Evolutionary conservation across 371 early-diverging fungal genomes (phyloP).

Genomic region (Haplosporangium sp.): DNA sequence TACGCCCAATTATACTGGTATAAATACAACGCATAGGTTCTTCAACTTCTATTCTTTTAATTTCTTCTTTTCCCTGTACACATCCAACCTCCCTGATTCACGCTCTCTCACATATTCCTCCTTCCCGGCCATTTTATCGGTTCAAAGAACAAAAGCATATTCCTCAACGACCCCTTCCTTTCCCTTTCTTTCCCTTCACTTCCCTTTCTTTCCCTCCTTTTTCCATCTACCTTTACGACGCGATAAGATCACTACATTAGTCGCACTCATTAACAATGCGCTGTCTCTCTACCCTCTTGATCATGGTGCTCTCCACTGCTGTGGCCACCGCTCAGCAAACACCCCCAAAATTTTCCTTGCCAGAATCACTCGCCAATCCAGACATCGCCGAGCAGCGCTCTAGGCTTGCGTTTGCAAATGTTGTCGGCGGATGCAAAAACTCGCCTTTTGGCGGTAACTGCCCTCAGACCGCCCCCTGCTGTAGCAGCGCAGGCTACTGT

Average conservation of each 20-base stretch:
- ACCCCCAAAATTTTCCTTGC: background rate
- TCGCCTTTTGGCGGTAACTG: slow-evolving; percentile 48
- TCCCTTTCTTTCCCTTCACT: background rate
- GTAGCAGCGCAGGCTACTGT: slow-evolving; percentile 40
- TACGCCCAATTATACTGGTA: background rate
- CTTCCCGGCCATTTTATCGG: background rate
- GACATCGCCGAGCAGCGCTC: slow-evolving; percentile 4
- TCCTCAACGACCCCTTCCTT: background rate
- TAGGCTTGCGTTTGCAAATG: slow-evolving; percentile 10
- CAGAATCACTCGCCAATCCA: slow-evolving; percentile 26
- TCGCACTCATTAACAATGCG: slow-evolving; percentile 15
- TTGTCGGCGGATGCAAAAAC: slow-evolving; percentile 16
- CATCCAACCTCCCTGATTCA: background rate
- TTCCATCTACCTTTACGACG: no score
- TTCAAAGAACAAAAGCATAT: background rate
- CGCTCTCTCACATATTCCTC: background rate
- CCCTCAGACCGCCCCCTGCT: slow-evolving; percentile 31
- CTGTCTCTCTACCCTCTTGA: slow-evolving; percentile 12
- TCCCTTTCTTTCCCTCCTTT: background rate
- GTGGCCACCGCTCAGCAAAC: slow-evolving; percentile 20
- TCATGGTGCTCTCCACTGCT: slow-evolving; percentile 24
- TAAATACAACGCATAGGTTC: background rate
- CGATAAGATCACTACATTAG: background rate
- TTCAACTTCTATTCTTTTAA: background rate
- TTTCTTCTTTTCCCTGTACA: background rate